These are phyloP conservation scores for Salvia hispanica DNA, from an alignment of 257 asterid species.

Conservation along the genomic window DNA sequence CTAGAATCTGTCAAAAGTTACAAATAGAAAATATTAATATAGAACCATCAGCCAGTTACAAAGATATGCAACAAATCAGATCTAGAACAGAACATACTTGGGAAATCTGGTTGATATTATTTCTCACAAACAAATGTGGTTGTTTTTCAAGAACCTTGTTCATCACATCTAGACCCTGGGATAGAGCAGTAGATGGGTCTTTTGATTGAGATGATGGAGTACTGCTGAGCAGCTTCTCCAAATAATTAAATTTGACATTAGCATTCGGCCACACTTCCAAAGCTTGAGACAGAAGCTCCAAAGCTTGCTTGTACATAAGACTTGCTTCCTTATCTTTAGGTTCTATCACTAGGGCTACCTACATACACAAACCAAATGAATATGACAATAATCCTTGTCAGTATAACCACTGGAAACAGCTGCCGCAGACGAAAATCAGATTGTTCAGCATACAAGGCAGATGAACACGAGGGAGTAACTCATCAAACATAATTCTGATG, in stretches of 20 bases:
- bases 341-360: conserved; percentile 97
- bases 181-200: conserved; percentile 97
- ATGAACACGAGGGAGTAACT: background rate
- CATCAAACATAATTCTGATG: background rate
- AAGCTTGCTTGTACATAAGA: conserved; percentile 96
- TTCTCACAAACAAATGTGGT: conserved; percentile 92
- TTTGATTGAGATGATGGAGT: conserved; percentile 97
- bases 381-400: background rate
- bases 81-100: conserved; percentile 57
- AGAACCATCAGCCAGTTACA: conserved; percentile 15
- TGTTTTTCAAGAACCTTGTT: conserved; percentile 97
- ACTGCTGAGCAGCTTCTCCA: conserved; percentile 94
- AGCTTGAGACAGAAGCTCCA: conserved; percentile 95
- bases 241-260: conserved; percentile 94
- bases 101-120: conserved; percentile 87
- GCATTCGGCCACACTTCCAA: conserved; percentile 99
- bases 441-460: conserved; percentile 9
- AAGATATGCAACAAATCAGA: conserved; percentile 32
- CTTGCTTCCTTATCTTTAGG: conserved; percentile 98
- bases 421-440: conserved; percentile 1
- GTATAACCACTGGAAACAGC: conserved; percentile 1
- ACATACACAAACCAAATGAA: conserved; percentile 28
- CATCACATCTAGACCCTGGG: conserved; percentile 99
- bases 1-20: conserved; percentile 70
- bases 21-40: conserved; percentile 14